Evolutionary conservation across 108 stramenopile genomes (phyloP), one percentile per base, ranked within the genome.

Genomic region (Discostella stelligeroides): DNA sequence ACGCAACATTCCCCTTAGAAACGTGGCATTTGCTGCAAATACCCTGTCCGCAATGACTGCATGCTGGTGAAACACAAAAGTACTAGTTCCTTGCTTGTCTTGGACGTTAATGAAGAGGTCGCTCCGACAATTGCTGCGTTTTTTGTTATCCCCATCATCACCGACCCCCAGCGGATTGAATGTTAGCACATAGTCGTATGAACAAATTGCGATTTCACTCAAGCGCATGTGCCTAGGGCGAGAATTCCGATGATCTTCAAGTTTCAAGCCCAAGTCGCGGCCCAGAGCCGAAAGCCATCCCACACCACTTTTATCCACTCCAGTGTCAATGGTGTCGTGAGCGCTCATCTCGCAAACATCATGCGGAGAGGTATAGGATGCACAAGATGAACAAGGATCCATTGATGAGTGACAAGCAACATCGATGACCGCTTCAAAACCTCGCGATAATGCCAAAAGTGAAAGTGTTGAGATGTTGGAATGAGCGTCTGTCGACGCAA

Each of bases 211-310:
- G 12, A 73, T 73, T 43, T 24, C 48, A 61, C 41, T 68, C 15
- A 80, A 41, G 55, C 34, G 66, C 18, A 8, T 45, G 30, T 73
- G 21, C 45, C 66, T 68, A 40, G 41, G 8, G 25, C 56, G 63
- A 43, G 62, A 63, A 48, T 17, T 47, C 29, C 21, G 50, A 34
- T 56, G 5, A 37, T 53, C 47, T 50, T 80, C 79, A 1, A 80
- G 60, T 23, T 51, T 46, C 63, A 80, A 62, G 6, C 79, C 72
- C 48, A 80, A 70, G 49, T 80, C 72, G 42, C 61, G 68, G 23
- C 79, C 72, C 23, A 73, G 37, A 41, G 68, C 79, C 8, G 79
- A 80, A n/a, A 68, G 29, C 61, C 49, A 80, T 17, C 79, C 79
- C 4, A 73, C 67, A 12, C 79, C 72, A 23, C 79, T 68, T 73